These are phyloP conservation scores for Ilex paraguariensis DNA, from an alignment of 305 asterid species.

Conservation along the genomic window DNA sequence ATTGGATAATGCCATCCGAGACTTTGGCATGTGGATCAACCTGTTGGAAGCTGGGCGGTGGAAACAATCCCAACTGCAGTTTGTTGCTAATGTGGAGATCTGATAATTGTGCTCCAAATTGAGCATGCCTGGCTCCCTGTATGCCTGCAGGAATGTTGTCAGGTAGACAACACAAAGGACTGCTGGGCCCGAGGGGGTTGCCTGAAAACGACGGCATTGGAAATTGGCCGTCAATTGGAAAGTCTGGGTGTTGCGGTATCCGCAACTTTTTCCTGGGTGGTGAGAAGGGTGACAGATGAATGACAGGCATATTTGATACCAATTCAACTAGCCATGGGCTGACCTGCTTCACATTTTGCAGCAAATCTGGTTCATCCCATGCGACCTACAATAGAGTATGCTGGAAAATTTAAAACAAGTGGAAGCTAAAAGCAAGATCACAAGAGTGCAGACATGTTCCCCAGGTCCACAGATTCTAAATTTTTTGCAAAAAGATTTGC, in stretches of 20 bases:
- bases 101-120: conserved; percentile 67
- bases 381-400: conserved; percentile 51
- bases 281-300: conserved; percentile 65
- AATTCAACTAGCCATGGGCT: conserved; percentile 96
- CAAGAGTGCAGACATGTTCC: no score
- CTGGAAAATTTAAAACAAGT: not conserved
- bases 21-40: conserved; percentile 45
- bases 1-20: conserved; percentile 32
- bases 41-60: conserved; percentile 43
- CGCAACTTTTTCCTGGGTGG: conserved; percentile 72
- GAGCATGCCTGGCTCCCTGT: conserved; percentile 99
- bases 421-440: no score
- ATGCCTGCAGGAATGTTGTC: conserved; percentile 85
- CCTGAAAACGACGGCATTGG: conserved; percentile 84
- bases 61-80: conserved; percentile 57
- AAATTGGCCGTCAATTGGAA: conserved; percentile 57
- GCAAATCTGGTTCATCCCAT: conserved; percentile 89
- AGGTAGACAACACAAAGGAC: conserved; percentile 54
- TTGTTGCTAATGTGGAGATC: conserved; percentile 71
- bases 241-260: conserved; percentile 49
- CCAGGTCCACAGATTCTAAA: no score
- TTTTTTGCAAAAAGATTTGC: no score
- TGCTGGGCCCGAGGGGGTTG: conserved; percentile 71
- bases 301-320: conserved; percentile 63
- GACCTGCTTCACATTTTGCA: conserved; percentile 79